These are phyloP conservation scores for Croton laevigatus DNA, from an alignment of 441 rosid genomes.

Conservation along the genomic window DNA sequence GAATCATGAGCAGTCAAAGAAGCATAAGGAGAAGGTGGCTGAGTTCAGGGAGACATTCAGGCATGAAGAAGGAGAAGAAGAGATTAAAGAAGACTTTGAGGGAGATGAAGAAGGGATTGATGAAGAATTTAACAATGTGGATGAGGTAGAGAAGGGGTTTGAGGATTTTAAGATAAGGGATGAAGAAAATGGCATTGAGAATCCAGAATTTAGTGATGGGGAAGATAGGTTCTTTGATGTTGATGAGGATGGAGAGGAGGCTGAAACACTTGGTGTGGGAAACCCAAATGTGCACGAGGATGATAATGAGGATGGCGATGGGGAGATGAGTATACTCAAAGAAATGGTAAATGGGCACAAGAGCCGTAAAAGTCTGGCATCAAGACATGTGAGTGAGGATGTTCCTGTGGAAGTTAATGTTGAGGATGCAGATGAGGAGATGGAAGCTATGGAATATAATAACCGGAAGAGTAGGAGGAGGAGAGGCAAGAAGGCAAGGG, in stretches of 20 bases:
- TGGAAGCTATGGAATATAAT: slow-evolving; percentile 53
- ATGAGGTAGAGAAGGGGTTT: slow-evolving; percentile 49
- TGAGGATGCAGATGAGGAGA: slow-evolving; percentile 43
- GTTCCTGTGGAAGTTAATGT: slow-evolving; percentile 20
- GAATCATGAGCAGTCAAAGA: slow-evolving; percentile 97
- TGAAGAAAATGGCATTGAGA: slow-evolving; percentile 30
- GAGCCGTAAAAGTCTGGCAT: slow-evolving; percentile 38
- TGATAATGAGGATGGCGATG: slow-evolving; percentile 43
- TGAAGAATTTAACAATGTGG: slow-evolving; percentile 31
- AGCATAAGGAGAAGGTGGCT: slow-evolving; percentile 92
- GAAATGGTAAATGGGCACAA: slow-evolving; percentile 62
- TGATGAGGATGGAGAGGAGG: slow-evolving; percentile 34
- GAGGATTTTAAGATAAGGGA: slow-evolving; percentile 35
- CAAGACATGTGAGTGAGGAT: slow-evolving; percentile 33
- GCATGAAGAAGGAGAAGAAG: slow-evolving; percentile 28
- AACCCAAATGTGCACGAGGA: slow-evolving; percentile 19
- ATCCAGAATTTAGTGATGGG: slow-evolving; percentile 29
- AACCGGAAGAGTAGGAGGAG: slow-evolving; percentile 59
- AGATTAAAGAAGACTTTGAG: slow-evolving; percentile 24
- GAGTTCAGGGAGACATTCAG: slow-evolving; percentile 62
- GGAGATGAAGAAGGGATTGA: slow-evolving; percentile 31
- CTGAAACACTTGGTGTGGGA: slow-evolving; percentile 26
- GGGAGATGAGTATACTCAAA: slow-evolving; percentile 60
- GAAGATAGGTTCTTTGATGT: slow-evolving; percentile 44
- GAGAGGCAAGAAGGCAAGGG: slow-evolving; percentile 54